Evolutionary conservation across 352 stramenopile species (phyloP), one percentile per base, ranked within the genome.

Genomic region (Phytophthora vignae): DNA sequence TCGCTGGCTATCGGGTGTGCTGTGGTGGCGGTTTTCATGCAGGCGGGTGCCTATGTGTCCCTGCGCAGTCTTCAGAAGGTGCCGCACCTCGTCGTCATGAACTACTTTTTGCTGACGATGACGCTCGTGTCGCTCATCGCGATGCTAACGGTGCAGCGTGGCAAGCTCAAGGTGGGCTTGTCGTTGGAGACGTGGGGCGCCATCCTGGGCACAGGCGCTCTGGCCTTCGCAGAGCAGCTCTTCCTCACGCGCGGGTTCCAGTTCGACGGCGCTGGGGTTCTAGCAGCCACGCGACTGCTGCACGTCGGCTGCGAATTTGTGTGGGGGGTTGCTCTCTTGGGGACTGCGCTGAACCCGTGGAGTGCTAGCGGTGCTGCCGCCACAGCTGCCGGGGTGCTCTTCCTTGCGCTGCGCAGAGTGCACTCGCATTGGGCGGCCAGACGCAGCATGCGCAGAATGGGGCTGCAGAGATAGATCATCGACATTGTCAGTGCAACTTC

Each of bases 201-300:
- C 21, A 77, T 85, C 46, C 19, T 81, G 8, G 84, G 77, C 58
- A 81, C 74, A 12, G 82, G 83, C 3, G 53, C 69, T 7, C 58
- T 90, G 12, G 73, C 78, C 8, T 91, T 90, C 48, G 19, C 80
- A 11, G 77, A 81, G 7, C 79, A 90, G 73, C 64, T 90, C 15
- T 89, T 81, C 54, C 77, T 93, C 64, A 87, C 83, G 14, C 77
- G 83, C 9, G 81, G 83, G 22, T 89, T 91, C 66, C 83, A 93
- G 73, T 79, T 87, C 53, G 85, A 90, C 38, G 77, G 79, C 36
- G 77, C 80, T 11, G 85, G 81, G 33, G 75, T 83, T 29, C 73
- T 87, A 11, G 81, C 83, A 25, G 69, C 85, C 48, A 82, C 87
- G 62, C 67, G 73, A 19, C 78, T 90, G 53, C 54, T 90, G 31